Evolutionary conservation across 768 basidiomycete species (phyloP), one percentile per base, ranked within the genome.

Genomic region (Rhodosporidiobolus sp.): DNA sequence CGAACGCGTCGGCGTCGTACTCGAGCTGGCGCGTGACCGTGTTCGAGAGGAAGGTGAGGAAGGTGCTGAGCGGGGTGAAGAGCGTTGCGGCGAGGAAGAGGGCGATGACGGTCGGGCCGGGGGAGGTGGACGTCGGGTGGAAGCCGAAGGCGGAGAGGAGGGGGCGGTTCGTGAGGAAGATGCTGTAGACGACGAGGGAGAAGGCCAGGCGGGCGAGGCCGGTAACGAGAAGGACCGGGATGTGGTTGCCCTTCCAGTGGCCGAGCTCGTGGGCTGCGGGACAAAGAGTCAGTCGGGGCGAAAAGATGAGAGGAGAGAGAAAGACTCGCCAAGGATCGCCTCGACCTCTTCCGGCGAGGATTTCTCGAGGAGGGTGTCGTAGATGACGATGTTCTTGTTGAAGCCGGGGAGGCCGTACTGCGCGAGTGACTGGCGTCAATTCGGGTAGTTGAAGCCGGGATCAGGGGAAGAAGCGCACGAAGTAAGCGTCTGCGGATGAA

Each of bases 301-400:
- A 0, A 32, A 49, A 34, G 16, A 20, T 4, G 54, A 32, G 16
- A 28, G 22, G 34, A 14, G 22, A 17, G 34, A 17, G 56, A 0
- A 53, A 9, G 20, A 34, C 63, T 34, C 45, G 67, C 82, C 88
- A 54, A 97, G 86, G n/a, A 99, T 93, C 45, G 96, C 95, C 77
- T 97, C 95, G 38, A 99, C 92, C 81, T 97, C 92, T 34, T 92
- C 90, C 0, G 94, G 86, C 77, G 88, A 87, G 81, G 87, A 90
- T 78, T 97, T 88, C 79, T 94, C 89, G 81, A 98, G 93, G 75
- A 99, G 86, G 0, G 95, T 98, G 77, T 99, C 96, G 78, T 93
- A 99, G 79, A 99, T 90, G 80, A 98, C 93, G 75, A 95, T 71
- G 54, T 58, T 24, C 65, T 66, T 66, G 24, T 78, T 52, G 24